Percentiles rank a stretch among this genome's conserved stretches.
Evolutionary conservation across 2,329 filamentous ascomycete species (phyloP).

Genomic region (Sporothrix humicola): DNA sequence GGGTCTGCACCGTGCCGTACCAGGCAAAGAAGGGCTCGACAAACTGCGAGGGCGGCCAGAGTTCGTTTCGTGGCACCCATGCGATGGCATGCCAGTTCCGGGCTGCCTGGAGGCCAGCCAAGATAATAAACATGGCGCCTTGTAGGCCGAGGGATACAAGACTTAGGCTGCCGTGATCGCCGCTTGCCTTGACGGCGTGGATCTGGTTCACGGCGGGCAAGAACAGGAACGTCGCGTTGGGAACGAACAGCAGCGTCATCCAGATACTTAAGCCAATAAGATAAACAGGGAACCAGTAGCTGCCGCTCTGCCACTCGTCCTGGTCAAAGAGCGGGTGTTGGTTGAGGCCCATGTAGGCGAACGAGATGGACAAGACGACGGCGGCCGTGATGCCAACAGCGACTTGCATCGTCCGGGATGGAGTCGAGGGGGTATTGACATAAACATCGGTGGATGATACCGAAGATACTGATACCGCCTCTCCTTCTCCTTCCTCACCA

Average conservation of each 20-base stretch:
- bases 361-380: background rate
- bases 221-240: background rate
- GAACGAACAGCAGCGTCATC: background rate
- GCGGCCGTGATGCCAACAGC: background rate
- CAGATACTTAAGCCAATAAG: background rate
- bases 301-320: conserved; percentile 20
- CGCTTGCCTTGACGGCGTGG: background rate
- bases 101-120: background rate
- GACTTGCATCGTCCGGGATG: background rate
- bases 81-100: background rate
- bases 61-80: background rate
- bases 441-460: background rate
- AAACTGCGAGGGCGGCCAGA: background rate
- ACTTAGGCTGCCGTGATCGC: conserved; percentile 33
- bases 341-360: conserved; percentile 20
- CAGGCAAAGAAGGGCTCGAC: background rate
- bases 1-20: background rate
- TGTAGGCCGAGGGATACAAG: conserved; percentile 23
- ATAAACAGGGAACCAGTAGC: conserved; percentile 1
- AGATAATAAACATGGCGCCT: conserved; percentile 1
- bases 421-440: background rate
- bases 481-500: conserved; percentile 8
- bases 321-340: conserved; percentile 10
- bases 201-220: conserved; percentile 28
- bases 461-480: background rate